Base-by-base conservation (phyloP, 2,329 filamentous ascomycete species). In the Aspergillus felis region DNA sequence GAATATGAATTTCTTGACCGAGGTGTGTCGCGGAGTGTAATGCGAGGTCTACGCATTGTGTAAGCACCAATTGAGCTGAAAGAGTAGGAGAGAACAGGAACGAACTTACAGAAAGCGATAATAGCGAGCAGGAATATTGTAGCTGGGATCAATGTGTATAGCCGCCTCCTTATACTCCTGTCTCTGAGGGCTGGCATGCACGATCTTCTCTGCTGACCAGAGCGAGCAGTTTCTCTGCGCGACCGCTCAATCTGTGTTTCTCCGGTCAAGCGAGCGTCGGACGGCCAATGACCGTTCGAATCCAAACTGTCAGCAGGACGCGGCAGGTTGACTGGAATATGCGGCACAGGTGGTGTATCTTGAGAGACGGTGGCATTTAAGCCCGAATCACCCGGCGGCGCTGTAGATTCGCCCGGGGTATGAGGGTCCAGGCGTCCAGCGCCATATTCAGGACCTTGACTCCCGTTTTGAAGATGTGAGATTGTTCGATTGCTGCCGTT, bases 1-100 rank as follows among this genome's bases (percentile, higher is more conserved):
- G 79, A 58, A 95, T 84, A 66, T 91, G 89, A 68, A 95, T 87
- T 72, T 91, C 88, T 70, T 84, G 84, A 46, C 83, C 84, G 52
- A 83, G 78, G 59, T 85, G 80, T 44, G 83, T 81, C 3, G 87
- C 87, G 48, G 92, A 79, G 22, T 86, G 84, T 48, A 96, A 82
- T 4, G 84, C 84, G 62, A 95, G 82, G 70, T 94, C 91, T 94
- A 60, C 22, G 53, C 29, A 53, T 51, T 24, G 9, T 51, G 42
- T 65, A 27, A 64, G 61, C 32, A 52, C 14, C n/a, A 27, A 7
- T 20, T n/a, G 28, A 32, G 4, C 27, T 5, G 22, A 27, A 46
- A 6, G 47, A n/a, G 46, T 14, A 7, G 9, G 14, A 47, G 42
- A 6, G 28, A 22, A 32, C 5, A 14, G 32, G 14, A 17, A 38